These are phyloP conservation scores for Thozetella sp. DNA, from an alignment of 495 filamentous ascomycete species.

Conservation along the genomic window DNA sequence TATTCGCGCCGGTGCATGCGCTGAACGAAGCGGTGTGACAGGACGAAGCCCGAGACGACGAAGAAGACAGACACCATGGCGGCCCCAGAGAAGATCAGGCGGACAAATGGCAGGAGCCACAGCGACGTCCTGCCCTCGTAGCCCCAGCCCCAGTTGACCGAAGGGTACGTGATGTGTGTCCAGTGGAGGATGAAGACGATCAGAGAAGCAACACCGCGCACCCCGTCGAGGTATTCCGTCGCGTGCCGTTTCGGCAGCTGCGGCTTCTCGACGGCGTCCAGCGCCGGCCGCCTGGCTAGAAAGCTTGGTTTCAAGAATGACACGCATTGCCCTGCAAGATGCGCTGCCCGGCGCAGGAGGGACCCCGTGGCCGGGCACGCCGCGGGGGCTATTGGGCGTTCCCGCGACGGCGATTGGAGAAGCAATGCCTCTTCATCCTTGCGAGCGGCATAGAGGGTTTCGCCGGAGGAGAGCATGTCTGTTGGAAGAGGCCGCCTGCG, in stretches of 20 bases:
- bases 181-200: slow-evolving; percentile 49
- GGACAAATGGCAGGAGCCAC: slow-evolving; percentile 62
- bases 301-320: neutral
- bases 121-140: slow-evolving; percentile 25
- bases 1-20: slow-evolving; percentile 30
- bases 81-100: slow-evolving; percentile 62
- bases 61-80: slow-evolving; percentile 72
- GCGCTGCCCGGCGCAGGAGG: neutral
- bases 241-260: slow-evolving; percentile 19
- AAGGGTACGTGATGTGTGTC: slow-evolving; percentile 33
- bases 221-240: slow-evolving; percentile 49
- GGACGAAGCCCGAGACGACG: slow-evolving; percentile 66
- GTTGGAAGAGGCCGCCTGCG: neutral
- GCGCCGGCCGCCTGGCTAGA: neutral
- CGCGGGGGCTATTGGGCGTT: neutral
- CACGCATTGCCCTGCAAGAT: neutral
- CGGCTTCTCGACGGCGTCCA: slow-evolving; percentile 13
- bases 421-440: slow-evolving; percentile 27
- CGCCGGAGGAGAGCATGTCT: neutral
- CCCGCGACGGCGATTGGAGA: slow-evolving; percentile 10
- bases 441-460: slow-evolving; percentile 1
- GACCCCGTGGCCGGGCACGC: neutral
- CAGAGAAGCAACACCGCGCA: slow-evolving; percentile 50
- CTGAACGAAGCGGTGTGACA: slow-evolving; percentile 58
- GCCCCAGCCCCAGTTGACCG: slow-evolving; percentile 45